phyloP scores from a whole-genome alignment of 768 basidiomycete genomes.

The Podaxis sp. region DNA sequence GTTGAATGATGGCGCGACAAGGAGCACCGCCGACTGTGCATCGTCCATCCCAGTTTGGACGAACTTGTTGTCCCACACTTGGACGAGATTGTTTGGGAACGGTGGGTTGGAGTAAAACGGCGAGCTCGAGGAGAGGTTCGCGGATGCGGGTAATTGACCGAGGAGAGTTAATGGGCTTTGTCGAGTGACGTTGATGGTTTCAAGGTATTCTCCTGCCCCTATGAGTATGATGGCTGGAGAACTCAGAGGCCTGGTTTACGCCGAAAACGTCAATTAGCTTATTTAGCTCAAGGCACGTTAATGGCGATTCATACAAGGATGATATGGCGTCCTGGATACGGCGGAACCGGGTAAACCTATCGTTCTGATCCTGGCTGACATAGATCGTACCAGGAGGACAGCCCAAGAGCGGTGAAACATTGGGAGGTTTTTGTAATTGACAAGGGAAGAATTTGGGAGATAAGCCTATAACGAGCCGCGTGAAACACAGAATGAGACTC shows the following conservation, averaged over 20 bases:
- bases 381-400: conserved; percentile 61
- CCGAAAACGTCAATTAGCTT: background rate
- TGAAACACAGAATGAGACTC: background rate
- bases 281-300: background rate
- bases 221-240: conserved; percentile 49
- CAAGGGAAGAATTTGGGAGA: conserved; percentile 48
- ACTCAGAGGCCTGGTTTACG: conserved; percentile 34
- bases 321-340: conserved; percentile 54
- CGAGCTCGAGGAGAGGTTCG: background rate
- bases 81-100: conserved; percentile 50
- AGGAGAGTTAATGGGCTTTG: conserved; percentile 53
- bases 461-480: background rate
- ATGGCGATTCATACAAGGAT: conserved; percentile 43
- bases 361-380: conserved; percentile 45
- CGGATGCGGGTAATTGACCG: conserved; percentile 28
- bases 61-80: conserved; percentile 49
- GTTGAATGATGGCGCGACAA: conserved; percentile 53
- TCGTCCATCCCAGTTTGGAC: conserved; percentile 47
- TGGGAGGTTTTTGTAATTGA: conserved; percentile 46
- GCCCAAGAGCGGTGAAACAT: conserved; percentile 42
- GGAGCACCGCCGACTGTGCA: conserved; percentile 55
- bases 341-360: conserved; percentile 43
- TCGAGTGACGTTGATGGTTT: conserved; percentile 56
- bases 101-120: conserved; percentile 32
- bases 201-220: conserved; percentile 57